Evolutionary conservation across 139 green algal species (phyloP), one percentile per base, ranked within the genome.

Genomic region (Micromonas pusilla): DNA sequence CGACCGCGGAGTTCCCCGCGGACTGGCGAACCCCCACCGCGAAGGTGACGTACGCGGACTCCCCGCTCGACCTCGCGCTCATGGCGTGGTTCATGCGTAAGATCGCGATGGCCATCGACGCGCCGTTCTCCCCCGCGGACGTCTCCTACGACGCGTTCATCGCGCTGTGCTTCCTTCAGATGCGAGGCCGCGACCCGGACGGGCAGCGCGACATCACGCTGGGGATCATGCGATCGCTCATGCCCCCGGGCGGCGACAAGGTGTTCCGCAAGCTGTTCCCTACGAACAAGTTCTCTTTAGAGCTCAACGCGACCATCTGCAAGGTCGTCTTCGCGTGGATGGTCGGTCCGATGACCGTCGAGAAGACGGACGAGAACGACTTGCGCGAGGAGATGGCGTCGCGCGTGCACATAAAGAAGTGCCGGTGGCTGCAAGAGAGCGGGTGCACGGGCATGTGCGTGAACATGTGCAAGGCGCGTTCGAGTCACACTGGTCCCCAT

Each of bases 391-490:
- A 45, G 53, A 83, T 88, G 78, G 78, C 45, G 28, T 87, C 82
- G 65, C 71, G 28, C 5, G 89, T 93, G 4, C 84, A 90, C 32
- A 93, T 93, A 28, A 73, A 92, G 63, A 81, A 86, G 5, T 93
- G 89, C 85, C 81, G 86, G 72, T 91, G 84, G 65, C 39, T 80
- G 54, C 83, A 86, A 70, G 86, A 88, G 70, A 90, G 81, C 70
- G 80, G 82, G 0, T 95, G 90, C 67, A 83, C 80, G 0, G 90
- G 81, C 34, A 95, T 95, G 90, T 95, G 90, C 73, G 80, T 91
- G 2, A 94, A 95, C 81, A 84, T 95, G 34, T 95, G 90, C 86
- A 95, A 92, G n/a, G n/a, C n/a, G n/a, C n/a, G n/a, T n/a, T n/a
- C 73, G 63, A 80, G n/a, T 86, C 90, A 26, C 83, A 57, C 1